Base-by-base conservation (phyloP, 2,329 filamentous ascomycete genomes). In the Exserohilum turcica region DNA sequence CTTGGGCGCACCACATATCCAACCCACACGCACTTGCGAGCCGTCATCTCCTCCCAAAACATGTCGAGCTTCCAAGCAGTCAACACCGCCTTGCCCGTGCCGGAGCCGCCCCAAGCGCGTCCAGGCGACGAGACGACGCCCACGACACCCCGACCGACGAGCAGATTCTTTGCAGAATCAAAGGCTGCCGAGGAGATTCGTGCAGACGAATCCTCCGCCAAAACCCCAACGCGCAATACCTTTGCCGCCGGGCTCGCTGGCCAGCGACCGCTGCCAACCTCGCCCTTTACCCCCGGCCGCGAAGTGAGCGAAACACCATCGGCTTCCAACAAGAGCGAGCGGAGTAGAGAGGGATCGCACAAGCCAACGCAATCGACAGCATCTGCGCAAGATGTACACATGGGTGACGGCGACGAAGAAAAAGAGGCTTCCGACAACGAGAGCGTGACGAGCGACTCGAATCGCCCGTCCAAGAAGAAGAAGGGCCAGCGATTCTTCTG, bases 401-500 rank as follows among this genome's bases (percentile, higher is more conserved):
- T 92, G 83, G 88, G 88, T 33, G 88, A 88, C 29, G 87, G 89
- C 15, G 88, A 88, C 9, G 64, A 67, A 2, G 89, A 89, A 19
- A 66, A 67, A 38, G 77, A 79, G 24, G 78, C 67, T 2, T 80
- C 79, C 8, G 79, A 82, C 64, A 78, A 79, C 45, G 80, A 81
- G 21, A 81, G 79, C 57, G 74, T 74, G 12, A 76, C 71, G 13
- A 79, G 77, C 57, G 79, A 81, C 28, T 89, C 89, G 10, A 89
- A 91, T 56, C 84, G 88, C 57, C 88, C 90, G 7, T 87, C 84
- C 46, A 96, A 95, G 78, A 97, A 97, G 83, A 97, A 96, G 78
- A 96, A 96, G 76, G 91, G 92, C 0, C 92, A 97, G 74, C 86
- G 91, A 39, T 99, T 99, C 76, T 97, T 93, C 76, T 99, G 94